A percentile compares a stretch with the other conserved stretches of the same genome.
Conservation (phyloP, 2,329 filamentous ascomycete genomes). For the Didymella pomorum region DNA sequence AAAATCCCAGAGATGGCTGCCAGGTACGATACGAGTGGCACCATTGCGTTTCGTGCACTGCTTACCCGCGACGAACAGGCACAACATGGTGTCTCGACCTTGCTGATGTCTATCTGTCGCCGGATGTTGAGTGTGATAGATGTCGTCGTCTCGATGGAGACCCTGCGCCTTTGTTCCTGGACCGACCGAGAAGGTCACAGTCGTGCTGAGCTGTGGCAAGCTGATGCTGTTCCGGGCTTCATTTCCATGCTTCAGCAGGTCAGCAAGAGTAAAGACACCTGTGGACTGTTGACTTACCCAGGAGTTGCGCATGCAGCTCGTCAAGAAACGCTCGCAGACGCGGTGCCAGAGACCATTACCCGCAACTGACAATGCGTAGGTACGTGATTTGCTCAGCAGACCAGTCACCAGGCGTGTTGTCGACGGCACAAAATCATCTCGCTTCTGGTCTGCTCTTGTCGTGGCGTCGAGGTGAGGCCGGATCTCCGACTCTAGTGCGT, state of each 20-base stretch:
- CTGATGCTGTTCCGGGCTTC: conserved; percentile 18
- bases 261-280: background rate
- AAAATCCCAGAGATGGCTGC: conserved; percentile 48
- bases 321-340: conserved; percentile 22
- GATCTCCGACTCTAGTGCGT: background rate
- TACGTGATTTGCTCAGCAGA: background rate
- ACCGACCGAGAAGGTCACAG: conserved; percentile 34
- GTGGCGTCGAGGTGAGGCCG: background rate
- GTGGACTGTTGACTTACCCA: conserved; percentile 11
- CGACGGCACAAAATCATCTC: background rate
- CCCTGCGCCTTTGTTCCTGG: conserved; percentile 38
- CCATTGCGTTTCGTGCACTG: conserved; percentile 45
- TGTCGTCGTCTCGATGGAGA: conserved; percentile 42
- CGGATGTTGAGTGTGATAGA: conserved; percentile 34
- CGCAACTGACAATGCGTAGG: conserved; percentile 22
- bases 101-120: conserved; percentile 23
- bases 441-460: background rate
- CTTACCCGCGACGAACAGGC: conserved; percentile 50
- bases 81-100: conserved; percentile 36
- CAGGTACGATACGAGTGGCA: conserved; percentile 51
- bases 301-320: conserved; percentile 23
- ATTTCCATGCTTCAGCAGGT: conserved; percentile 13
- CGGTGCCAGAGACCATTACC: conserved; percentile 23
- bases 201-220: conserved; percentile 37
- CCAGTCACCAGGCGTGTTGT: background rate